Evolutionary conservation across 2,329 filamentous ascomycete genomes (phyloP).

Genomic region (Cladosporium sphaerospermum): DNA sequence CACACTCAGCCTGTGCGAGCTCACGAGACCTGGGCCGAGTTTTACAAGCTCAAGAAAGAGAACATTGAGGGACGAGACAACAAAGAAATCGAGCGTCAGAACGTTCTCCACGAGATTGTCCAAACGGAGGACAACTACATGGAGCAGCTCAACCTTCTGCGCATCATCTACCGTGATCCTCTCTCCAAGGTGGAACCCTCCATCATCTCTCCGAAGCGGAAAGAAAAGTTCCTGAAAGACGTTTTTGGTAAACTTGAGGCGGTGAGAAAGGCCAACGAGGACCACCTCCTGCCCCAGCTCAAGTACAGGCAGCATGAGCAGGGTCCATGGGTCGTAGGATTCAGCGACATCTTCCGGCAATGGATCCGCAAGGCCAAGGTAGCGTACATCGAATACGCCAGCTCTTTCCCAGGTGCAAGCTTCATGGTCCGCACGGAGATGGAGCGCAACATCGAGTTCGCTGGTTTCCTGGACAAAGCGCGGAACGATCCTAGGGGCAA

Average conservation of each 20-base stretch:
- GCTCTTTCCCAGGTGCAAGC: constrained; percentile 75
- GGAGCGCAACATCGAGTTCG: constrained; percentile 78
- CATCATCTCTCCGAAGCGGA: constrained; percentile 71
- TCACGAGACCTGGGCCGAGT: constrained; percentile 80
- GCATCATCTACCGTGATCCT: constrained; percentile 77
- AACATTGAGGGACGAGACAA: constrained; percentile 64
- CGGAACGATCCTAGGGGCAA: constrained; percentile 72
- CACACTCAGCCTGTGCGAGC: constrained; percentile 65
- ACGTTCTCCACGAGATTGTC: constrained; percentile 91
- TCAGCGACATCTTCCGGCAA: constrained; percentile 95
- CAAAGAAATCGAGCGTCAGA: constrained; percentile 89
- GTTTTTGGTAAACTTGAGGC: constrained; percentile 90
- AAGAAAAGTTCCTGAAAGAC: constrained; percentile 71
- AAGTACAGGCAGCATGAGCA: constrained; percentile 97
- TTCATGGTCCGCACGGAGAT: constrained; percentile 79
- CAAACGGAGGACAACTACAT: constrained; percentile 89
- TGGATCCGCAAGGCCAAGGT: constrained; percentile 93
- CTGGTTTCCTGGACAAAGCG: constrained; percentile 74
- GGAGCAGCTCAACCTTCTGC: constrained; percentile 78
- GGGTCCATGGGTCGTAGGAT: constrained; percentile 87
- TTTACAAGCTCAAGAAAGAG: constrained; percentile 77
- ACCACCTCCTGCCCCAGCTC: constrained; percentile 82
- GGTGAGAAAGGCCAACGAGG: constrained; percentile 86
- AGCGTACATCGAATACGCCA: constrained; percentile 88
- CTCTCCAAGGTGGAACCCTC: constrained; percentile 67